These are phyloP conservation scores for Wickerhamiella bombiphila DNA, from an alignment of 805 yeast genomes.

Conservation along the genomic window DNA sequence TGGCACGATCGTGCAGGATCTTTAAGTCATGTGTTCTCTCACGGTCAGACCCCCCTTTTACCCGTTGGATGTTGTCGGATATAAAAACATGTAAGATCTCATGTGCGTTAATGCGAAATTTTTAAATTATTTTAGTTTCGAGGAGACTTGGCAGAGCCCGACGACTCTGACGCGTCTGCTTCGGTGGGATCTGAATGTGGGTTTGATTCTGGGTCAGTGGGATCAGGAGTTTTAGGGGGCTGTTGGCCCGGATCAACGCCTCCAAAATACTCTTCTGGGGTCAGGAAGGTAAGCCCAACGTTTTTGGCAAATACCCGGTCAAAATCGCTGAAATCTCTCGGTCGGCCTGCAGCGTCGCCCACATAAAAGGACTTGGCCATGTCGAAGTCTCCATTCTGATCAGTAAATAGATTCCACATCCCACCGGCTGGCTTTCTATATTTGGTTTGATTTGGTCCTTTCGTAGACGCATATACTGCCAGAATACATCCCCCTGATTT, in stretches of 20 bases:
- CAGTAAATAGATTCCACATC: slow-evolving; percentile 48
- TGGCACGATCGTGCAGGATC: slow-evolving; percentile 69
- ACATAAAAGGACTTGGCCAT: slow-evolving; percentile 42
- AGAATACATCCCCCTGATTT: slow-evolving; percentile 4
- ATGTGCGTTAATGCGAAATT: too few relatives aligned
- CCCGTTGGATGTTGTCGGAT: too few relatives aligned
- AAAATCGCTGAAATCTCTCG: slow-evolving; percentile 61
- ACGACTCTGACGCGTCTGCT: too few relatives aligned
- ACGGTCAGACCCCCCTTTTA: too few relatives aligned
- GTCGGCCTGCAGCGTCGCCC: slow-evolving; percentile 96
- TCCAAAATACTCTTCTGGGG: slow-evolving; percentile 58
- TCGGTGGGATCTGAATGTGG: too few relatives aligned
- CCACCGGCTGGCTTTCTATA: slow-evolving; percentile 56
- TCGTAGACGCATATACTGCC: slow-evolving; percentile 48
- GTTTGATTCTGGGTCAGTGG: too few relatives aligned
- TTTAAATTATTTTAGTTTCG: too few relatives aligned
- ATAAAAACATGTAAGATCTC: too few relatives aligned
- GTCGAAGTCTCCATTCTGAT: slow-evolving; percentile 31
- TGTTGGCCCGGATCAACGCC: too few relatives aligned
- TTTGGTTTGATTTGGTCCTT: slow-evolving; percentile 19
- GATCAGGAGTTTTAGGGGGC: too few relatives aligned
- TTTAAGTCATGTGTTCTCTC: slow-evolving; percentile 7
- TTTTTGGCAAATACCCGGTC: slow-evolving; percentile 57
- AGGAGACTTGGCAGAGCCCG: too few relatives aligned
- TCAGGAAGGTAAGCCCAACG: slow-evolving; percentile 37